Conservation (phyloP, 257 asterid genomes). For the Dorcoceras hygrometricum region DNA sequence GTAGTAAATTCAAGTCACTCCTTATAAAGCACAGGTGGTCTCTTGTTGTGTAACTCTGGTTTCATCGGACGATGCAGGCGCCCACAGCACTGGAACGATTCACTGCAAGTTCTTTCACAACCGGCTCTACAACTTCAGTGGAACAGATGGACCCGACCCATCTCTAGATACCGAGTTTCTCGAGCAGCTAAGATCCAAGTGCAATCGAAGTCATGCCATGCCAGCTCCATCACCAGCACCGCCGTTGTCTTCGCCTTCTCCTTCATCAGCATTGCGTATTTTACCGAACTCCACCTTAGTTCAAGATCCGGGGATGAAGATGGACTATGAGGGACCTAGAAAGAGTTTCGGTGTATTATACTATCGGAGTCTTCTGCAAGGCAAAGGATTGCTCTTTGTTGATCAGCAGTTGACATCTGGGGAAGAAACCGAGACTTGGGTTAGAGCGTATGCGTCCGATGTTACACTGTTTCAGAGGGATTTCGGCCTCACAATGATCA, state of each 20-base stretch:
- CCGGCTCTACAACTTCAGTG: conserved; percentile 53
- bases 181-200: conserved; percentile 38
- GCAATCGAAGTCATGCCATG: conserved; percentile 34
- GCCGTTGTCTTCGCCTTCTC: conserved; percentile 32
- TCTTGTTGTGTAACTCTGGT: conserved; percentile 1
- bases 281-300: not conserved
- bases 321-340: conserved; percentile 77
- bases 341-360: conserved; percentile 54
- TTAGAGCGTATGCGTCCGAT: conserved; percentile 61
- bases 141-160: conserved; percentile 43
- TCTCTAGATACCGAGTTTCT: conserved; percentile 57
- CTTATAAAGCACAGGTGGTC: not conserved
- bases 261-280: conserved; percentile 25
- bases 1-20: not conserved
- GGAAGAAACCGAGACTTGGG: conserved; percentile 52
- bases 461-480: conserved; percentile 46
- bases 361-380: conserved; percentile 63
- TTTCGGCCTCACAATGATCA: conserved; percentile 61
- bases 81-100: conserved; percentile 74
- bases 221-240: conserved; percentile 30
- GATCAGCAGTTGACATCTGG: conserved; percentile 75
- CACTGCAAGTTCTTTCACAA: conserved; percentile 57
- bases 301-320: conserved; percentile 21
- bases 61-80: conserved; percentile 36
- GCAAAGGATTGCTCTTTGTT: conserved; percentile 53